Base-by-base conservation (phyloP, 192 early-diverging fungal species). In the Backusella tarrabulga region DNA sequence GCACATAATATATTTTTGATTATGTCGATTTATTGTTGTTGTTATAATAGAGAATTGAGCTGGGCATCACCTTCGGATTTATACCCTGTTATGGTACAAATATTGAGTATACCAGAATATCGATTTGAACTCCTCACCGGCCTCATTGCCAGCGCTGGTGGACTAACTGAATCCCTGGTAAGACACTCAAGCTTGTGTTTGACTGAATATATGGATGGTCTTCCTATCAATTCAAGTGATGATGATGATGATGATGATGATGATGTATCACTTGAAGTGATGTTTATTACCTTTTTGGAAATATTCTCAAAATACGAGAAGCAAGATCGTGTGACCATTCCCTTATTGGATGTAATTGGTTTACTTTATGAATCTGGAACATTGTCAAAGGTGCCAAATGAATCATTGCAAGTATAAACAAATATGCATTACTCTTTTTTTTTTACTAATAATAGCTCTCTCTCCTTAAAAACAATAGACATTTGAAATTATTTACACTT, bases 131-230 rank as follows among this genome's bases (percentile, higher is more conserved):
- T 94, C 21, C 69, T 96, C 34, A 70, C 86, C 21, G 95, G 95
- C 0, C 80, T 97, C 4, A 81, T 95, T 38, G 80, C 93, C n/a
- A 90, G 89, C 77, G 90, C 93, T 32, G 95, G 95, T 29, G 93
- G 94, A 21, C 79, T 94, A 32, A 90, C 92, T 0, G 95, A 97
- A 80, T 89, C 92, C 9, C 72, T 96, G 72, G 92, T 92, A 81
- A 81, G 87, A 50, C 84, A 89, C 68, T 88, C 94, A 15, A 93
- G 92, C 74, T 70, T 83, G 1, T 88, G 84, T 63, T 82, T 96
- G 26, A 68, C 88, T 35, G 88, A 91, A 35, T 94, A 91, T 67
- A 77, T 89, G 12, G 78, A 81, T 34, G 41, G 71, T 15, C 82
- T 92, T 14, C 85, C 91, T 0, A 66, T 78, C 38, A 78, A 50